Evolutionary conservation across 441 rosid species (phyloP).

Genomic region (Geranium incanum): DNA sequence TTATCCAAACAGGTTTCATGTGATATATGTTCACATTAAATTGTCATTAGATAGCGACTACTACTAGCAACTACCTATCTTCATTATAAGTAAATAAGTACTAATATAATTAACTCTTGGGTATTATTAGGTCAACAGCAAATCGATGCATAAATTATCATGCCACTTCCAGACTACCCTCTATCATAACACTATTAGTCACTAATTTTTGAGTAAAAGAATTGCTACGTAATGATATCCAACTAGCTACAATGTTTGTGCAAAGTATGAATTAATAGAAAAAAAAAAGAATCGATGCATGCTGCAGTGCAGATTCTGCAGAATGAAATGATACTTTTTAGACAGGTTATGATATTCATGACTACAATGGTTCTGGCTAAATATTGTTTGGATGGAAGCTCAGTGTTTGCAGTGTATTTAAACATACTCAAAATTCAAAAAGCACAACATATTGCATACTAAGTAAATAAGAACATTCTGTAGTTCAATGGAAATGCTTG

Average conservation of each 20-base stretch:
- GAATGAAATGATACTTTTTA: too few relatives aligned
- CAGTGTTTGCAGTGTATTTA: neutral
- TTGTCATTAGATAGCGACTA: neutral
- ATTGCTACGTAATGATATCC: too few relatives aligned
- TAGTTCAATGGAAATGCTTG: neutral
- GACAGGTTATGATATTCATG: neutral
- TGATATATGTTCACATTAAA: neutral
- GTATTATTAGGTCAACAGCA: too few relatives aligned
- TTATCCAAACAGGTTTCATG: neutral
- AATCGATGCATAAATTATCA: too few relatives aligned
- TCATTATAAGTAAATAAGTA: neutral
- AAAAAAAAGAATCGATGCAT: too few relatives aligned
- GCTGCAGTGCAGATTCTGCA: too few relatives aligned
- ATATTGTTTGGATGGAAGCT: neutral
- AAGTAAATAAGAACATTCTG: neutral
- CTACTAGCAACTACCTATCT: neutral
- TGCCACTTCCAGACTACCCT: too few relatives aligned
- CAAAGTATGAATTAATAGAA: too few relatives aligned
- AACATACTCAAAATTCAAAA: neutral
- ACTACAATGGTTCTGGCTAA: neutral
- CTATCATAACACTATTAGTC: too few relatives aligned
- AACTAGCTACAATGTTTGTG: too few relatives aligned
- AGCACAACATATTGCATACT: neutral
- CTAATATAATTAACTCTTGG: neutral
- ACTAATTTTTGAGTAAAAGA: too few relatives aligned